Evolutionary conservation across 1,284 basidiomycete species (phyloP), one percentile per base, ranked within the genome.

Genomic region (Phellopilus nigrolimitatus): DNA sequence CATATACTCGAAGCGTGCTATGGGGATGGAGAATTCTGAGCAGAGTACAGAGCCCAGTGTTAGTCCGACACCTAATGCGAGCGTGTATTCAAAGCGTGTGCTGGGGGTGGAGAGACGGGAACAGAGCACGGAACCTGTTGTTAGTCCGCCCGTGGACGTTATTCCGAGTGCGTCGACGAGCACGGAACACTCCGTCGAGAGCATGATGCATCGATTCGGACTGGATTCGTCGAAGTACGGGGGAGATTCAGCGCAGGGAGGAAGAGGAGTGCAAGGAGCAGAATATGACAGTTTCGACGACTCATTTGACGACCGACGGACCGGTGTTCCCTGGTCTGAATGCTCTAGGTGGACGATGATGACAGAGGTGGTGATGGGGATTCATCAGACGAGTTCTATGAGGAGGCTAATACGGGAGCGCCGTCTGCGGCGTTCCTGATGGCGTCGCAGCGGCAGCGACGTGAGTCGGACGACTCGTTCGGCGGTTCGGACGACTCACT

Each of bases 391-490:
- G 74, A 71, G 22, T 24, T 37, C 6, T 41, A 21, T 42, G 65
- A 77, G 44, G 64, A 74, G 38, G 71, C 74, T 45, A 72, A 72
- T 56, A 69, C 76, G 3, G 73, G 69, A 5, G 74, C 78, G 53
- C 80, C 81, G 0, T 80, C 78, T 3, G 75, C 76, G 2, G 79
- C 78, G 0, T 81, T 82, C 62, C 64, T 82, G 5, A 78, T 80
- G 73, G 76, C 75, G 0, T 64, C 68, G 4, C 57, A 59, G 45
- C 59, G 43, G 37, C 53, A 51, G 36, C 38, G 43, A 19, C 50
- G 49, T 39, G 38, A 37, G 27, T 38, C 47, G 34, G 72, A 76
- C 38, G 80, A 83, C 56, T 83, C 80, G 0, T 76, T 83, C 53
- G 78, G 71, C 25, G 79, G 74, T 47, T 50, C 70, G 63, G 31